Evolutionary conservation across 2,329 filamentous ascomycete species (phyloP).

Genomic region (Lachnellula willkommii): DNA sequence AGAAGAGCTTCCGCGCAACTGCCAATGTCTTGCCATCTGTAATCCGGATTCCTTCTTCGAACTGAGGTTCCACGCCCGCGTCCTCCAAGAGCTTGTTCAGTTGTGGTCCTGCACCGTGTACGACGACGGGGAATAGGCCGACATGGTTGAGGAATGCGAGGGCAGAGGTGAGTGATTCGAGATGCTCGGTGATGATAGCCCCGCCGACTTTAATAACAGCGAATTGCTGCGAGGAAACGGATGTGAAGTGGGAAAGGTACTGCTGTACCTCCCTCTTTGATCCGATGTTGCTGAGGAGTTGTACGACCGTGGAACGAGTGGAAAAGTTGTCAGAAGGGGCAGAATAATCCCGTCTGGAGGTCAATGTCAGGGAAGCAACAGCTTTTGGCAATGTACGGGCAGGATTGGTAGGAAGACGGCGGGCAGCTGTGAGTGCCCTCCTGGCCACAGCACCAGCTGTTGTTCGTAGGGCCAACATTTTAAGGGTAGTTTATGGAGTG

Average conservation of each 20-base stretch:
- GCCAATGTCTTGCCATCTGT: constrained; percentile 94
- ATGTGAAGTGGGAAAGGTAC: constrained; percentile 95
- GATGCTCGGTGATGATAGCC: constrained; percentile 89
- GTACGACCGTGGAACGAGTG: constrained; percentile 76
- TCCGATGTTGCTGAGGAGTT: constrained; percentile 90
- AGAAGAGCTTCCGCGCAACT: constrained; percentile 84
- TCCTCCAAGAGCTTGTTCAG: constrained; percentile 86
- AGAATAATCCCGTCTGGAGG: constrained; percentile 27
- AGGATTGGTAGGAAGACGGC: constrained; percentile 22
- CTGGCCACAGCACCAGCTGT: constrained; percentile 28
- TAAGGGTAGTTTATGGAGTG: constrained; percentile 18
- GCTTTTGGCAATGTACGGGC: constrained; percentile 26
- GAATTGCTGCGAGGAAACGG: constrained; percentile 93
- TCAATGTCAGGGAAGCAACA: constrained; percentile 22
- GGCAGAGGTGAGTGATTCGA: constrained; percentile 84
- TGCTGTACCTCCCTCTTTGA: constrained; percentile 96
- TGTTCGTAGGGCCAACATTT: constrained; percentile 32
- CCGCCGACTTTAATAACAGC: constrained; percentile 98
- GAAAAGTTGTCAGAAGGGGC: constrained; percentile 29
- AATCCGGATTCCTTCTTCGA: constrained; percentile 92
- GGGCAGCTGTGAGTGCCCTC: constrained; percentile 24
- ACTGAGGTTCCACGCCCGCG: constrained; percentile 89
- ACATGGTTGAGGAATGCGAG: constrained; percentile 92
- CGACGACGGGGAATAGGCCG: constrained; percentile 88
- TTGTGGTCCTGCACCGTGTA: constrained; percentile 92